A percentile compares a stretch with the other conserved stretches of the same genome.
These are phyloP conservation scores for Emydomyces testavorans DNA, from an alignment of 2,329 filamentous ascomycete species.

Conservation along the genomic window DNA sequence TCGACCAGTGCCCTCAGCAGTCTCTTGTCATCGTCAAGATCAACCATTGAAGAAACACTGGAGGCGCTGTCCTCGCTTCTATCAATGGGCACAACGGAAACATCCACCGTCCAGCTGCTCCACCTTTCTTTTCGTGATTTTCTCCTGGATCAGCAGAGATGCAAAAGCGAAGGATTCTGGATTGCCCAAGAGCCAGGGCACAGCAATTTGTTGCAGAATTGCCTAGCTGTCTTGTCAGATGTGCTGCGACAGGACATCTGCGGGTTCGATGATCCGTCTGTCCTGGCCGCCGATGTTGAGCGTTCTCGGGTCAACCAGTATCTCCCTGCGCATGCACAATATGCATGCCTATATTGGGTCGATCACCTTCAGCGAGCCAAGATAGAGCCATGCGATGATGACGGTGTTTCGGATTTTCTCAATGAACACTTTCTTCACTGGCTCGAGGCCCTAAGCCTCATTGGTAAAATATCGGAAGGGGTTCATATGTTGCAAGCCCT, in stretches of 20 bases:
- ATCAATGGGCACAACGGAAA: too few relatives aligned
- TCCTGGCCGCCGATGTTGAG: not conserved
- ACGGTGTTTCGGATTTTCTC: conserved; percentile 8
- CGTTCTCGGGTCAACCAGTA: conserved; percentile 9
- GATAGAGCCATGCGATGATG: not conserved
- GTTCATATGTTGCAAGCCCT: too few relatives aligned
- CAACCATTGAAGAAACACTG: too few relatives aligned
- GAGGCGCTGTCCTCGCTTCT: too few relatives aligned
- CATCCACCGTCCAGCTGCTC: conserved; percentile 14
- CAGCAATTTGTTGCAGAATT: too few relatives aligned
- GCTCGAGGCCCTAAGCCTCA: conserved; percentile 18
- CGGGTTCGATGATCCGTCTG: not conserved
- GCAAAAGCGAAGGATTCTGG: too few relatives aligned
- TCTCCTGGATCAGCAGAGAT: conserved; percentile 21
- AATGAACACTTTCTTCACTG: conserved; percentile 13
- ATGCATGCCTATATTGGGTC: conserved; percentile 20
- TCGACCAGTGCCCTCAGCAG: conserved; percentile 12
- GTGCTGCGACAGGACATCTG: conserved; percentile 13
- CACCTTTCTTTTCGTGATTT: conserved; percentile 24
- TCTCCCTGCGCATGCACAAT: conserved; percentile 17
- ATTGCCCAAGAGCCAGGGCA: too few relatives aligned
- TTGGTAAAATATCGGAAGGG: conserved; percentile 20
- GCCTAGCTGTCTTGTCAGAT: too few relatives aligned
- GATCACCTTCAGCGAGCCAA: conserved; percentile 15
- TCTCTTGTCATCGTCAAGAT: conserved; percentile 9